Evolutionary conservation across 2,329 filamentous ascomycete species (phyloP), one percentile per base, ranked within the genome.

Genomic region (Xylaria sp.): DNA sequence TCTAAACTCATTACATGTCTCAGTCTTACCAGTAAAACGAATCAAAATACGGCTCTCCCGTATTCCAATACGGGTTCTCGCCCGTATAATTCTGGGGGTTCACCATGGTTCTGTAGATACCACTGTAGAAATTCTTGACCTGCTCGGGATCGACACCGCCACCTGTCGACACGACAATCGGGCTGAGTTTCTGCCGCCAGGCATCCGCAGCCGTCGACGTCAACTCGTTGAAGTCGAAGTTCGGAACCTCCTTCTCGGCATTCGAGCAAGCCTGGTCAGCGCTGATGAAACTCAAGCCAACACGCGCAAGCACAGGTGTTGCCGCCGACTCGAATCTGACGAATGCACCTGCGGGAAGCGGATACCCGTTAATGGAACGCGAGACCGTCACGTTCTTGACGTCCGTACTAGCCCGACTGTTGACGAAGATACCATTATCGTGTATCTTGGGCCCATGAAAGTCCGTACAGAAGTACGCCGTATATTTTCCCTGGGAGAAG

Each of bases 41-140:
- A 70, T 91, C 88, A 68, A 87, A 91, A 67, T 90, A 91, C 0
- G 87, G 87, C 69, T 89, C 86, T 1, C 76, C 76, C 48, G 81
- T 86, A 1, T 80, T 65, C 86, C 87, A 91, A 0, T 85, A 69
- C 1, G 86, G 85, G 58, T 90, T 91, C 69, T 91, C 88, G 0
- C 85, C 85, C 0, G 88, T 90, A 65, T 89, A 90, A 66, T 90
- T 88, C 66, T 90, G 87, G 2, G 88, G 88, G 55, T 83, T 87
- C 61, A 90, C 83, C 81, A 90, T 83, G 2, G 84, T 81, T n/a
- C 87, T 78, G 68, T 91, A 91, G n/a, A 86, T 79, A 2, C 86
- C 87, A 49, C 84, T 88, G 79, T 87, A 90, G 65, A 91, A 89
- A 16, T 83, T 81, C n/a, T 72, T 83, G 59, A 86, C 75, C 1